phyloP scores from a whole-genome alignment of 345 rosid species.

The Iberis pinnata region DNA sequence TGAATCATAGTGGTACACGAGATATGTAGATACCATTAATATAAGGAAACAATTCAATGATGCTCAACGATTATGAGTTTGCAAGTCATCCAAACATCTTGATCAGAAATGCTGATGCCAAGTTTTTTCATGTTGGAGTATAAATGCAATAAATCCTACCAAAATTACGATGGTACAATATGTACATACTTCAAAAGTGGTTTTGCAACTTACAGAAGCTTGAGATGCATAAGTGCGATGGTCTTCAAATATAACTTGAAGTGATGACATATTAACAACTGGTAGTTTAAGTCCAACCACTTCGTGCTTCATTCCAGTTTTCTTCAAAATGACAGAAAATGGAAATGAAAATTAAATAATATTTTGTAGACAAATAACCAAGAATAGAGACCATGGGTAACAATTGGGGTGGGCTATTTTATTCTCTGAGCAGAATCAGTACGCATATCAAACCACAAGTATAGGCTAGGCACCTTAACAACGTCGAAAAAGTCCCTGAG shows the following conservation, averaged over 20 bases:
- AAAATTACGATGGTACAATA: slow-evolving; percentile 12
- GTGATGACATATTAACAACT: slow-evolving; percentile 63
- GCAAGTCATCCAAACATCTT: slow-evolving; percentile 9
- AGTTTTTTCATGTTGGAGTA: background rate
- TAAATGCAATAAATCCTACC: slow-evolving; percentile 4
- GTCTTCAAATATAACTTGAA: slow-evolving; percentile 79
- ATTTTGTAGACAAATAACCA: background rate
- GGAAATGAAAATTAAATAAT: slow-evolving; percentile 3
- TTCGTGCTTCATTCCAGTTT: slow-evolving; percentile 78
- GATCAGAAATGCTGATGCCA: slow-evolving; percentile 6
- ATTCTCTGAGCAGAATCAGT: slow-evolving; percentile 12
- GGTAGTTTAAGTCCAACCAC: slow-evolving; percentile 74
- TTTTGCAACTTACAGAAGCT: slow-evolving; percentile 62
- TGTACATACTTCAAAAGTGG: slow-evolving; percentile 9
- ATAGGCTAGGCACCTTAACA: slow-evolving; percentile 54
- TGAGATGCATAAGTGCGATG: slow-evolving; percentile 85
- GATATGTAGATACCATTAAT: slow-evolving; percentile 14
- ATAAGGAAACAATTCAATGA: slow-evolving; percentile 2
- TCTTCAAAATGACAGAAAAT: slow-evolving; percentile 41
- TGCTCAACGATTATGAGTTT: slow-evolving; percentile 8
- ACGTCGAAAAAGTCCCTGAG: slow-evolving; percentile 73
- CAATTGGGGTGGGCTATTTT: slow-evolving; percentile 1
- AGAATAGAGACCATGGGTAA: slow-evolving; percentile 11
- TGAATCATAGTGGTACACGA: slow-evolving; percentile 4
- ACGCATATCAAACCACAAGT: background rate